Base-by-base conservation (phyloP, 106 monocot genomes). In the Agapanthus africanus region DNA sequence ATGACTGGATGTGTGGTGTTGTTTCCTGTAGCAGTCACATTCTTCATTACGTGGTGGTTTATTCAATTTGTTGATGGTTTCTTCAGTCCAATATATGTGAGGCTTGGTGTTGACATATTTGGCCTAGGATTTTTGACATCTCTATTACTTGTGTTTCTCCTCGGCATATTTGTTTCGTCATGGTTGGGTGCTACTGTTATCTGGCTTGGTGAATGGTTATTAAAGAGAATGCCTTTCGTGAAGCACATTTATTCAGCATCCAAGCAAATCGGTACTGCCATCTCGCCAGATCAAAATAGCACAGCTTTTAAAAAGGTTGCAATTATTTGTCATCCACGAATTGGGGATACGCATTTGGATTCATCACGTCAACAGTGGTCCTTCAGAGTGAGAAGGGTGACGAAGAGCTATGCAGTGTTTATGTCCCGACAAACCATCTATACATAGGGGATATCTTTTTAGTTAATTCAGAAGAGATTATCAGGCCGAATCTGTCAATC, bases 301-400 rank as follows among this genome's bases (percentile, higher is more conserved):
- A 82, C 86, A 4, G 95, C 95, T n/a, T 97, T 97, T 70, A 97
- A 97, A 84, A 91, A 97, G 68, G 95, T 97, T 80, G 95, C 95
- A 42, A 97, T 97, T 59, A 88, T 97, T 70, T 80, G 95, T 44
- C 95, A 97, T 84, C 95, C 95, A 39, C 85, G 95, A 40, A 65
- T 91, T 39, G 95, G 95, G 32, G 95, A 85, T 97, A 97, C 73
- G 95, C 95, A 41, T 88, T 97, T 71, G 95, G 95, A 37, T 97
- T 97, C 65, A 97, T 97, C 54, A 97, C 95, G 70, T 91, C 95
- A 34, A 76, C 95, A 1, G 82, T 97, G 42, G 35, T 82, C 16
- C 95, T 97, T 78, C 91, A 97, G 91, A 77, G 50, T 64, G 83
- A 87, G 23, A 77, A 77, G 69, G 82, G 87, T 38, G 87, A 87